Conservation (phyloP, 202 grass and related monocot genomes). For the Brachypodium distachyon region DNA sequence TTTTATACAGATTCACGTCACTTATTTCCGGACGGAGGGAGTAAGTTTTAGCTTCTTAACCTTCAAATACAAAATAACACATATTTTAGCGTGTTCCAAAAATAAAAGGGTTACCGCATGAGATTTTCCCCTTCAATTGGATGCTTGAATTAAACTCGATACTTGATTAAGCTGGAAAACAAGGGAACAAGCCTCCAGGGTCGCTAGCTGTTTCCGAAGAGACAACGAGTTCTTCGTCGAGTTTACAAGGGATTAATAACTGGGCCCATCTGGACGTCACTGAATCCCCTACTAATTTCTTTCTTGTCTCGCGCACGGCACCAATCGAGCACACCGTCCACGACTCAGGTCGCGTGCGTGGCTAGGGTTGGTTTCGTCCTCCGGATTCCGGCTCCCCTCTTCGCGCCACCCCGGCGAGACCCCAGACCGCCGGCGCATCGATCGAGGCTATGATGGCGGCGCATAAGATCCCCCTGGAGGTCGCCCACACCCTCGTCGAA, state of each 20-base stretch:
- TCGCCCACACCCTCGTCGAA: slow-evolving; percentile 70
- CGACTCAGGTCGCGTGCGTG: slow-evolving; percentile 22
- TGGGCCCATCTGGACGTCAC: neutral
- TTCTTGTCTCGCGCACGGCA: neutral
- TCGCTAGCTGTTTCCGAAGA: no score
- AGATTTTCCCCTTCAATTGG: no score
- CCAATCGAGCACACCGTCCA: neutral
- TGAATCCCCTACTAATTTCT: neutral
- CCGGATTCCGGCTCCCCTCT: neutral
- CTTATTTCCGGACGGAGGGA: no score
- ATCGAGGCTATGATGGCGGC: slow-evolving; percentile 13
- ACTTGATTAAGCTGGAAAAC: no score
- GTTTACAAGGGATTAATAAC: neutral
- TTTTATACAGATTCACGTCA: no score
- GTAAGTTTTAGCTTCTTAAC: no score
- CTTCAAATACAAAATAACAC: no score
- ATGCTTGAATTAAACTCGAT: no score
- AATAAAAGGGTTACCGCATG: no score
- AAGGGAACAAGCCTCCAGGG: no score
- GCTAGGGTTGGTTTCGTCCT: slow-evolving; percentile 20
- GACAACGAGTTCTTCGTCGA: neutral
- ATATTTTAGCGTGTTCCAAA: no score
- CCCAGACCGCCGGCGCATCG: neutral
- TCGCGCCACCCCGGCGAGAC: neutral
- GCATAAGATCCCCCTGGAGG: slow-evolving; percentile 58